Percentiles rank a stretch among this genome's conserved stretches.
Evolutionary conservation across 345 rosid species (phyloP).

Genomic region (Populus simonii): DNA sequence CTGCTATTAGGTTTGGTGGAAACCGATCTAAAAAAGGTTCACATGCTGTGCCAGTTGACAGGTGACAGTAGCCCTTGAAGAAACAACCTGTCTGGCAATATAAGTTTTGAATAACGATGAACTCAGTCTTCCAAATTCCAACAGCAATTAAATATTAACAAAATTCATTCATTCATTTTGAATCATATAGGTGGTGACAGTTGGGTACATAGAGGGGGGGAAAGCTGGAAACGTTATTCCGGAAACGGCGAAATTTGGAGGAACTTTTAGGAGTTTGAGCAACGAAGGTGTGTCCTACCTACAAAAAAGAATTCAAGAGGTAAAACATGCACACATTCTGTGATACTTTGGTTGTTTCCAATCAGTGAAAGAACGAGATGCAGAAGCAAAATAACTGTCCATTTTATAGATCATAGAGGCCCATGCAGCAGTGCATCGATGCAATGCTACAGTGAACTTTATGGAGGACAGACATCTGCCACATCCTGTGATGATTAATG

Average conservation of each 20-base stretch:
- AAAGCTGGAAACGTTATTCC: conserved; percentile 59
- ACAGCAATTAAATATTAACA: not conserved
- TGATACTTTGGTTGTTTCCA: not conserved
- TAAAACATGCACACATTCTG: conserved; percentile 2
- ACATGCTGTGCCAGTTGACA: no score
- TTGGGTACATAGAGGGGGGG: conserved; percentile 65
- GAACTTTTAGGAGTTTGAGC: conserved; percentile 64
- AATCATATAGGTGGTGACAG: conserved; percentile 50
- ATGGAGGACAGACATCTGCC: conserved; percentile 41
- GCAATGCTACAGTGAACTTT: conserved; percentile 52
- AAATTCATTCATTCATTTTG: not conserved
- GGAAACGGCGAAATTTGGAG: conserved; percentile 44
- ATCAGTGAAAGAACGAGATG: not conserved
- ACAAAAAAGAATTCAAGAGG: conserved; percentile 52
- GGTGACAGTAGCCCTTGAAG: no score
- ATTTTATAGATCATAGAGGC: conserved; percentile 46
- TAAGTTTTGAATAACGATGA: no score
- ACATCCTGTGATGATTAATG: conserved; percentile 57
- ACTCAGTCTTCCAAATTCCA: no score
- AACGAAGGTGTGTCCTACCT: conserved; percentile 51
- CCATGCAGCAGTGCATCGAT: conserved; percentile 59
- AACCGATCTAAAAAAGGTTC: no score
- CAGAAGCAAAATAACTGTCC: not conserved
- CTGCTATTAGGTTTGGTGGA: no score
- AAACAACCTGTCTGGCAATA: no score